phyloP scores from a whole-genome alignment of 495 filamentous ascomycete genomes.

The Bombardia bombarda region DNA sequence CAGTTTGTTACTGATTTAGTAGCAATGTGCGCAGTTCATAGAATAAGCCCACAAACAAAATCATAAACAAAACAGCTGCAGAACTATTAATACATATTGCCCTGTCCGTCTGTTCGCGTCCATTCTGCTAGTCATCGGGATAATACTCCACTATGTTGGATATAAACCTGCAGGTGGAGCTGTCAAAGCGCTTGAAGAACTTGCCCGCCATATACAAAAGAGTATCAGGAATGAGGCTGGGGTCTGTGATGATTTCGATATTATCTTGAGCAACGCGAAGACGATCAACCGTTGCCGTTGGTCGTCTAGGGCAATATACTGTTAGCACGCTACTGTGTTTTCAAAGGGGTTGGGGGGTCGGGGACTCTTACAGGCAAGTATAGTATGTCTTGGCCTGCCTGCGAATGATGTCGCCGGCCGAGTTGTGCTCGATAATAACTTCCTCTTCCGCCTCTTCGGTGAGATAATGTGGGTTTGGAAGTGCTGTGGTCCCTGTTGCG shows the following conservation, averaged over 20 bases:
- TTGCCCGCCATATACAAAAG: constrained; percentile 69
- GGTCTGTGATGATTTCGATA: constrained; percentile 53
- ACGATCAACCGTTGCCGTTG: constrained; percentile 31
- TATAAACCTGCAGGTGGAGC: constrained; percentile 56
- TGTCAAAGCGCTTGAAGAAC: constrained; percentile 85
- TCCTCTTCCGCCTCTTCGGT: constrained; percentile 33
- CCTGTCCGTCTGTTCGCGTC: background rate
- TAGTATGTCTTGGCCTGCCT: constrained; percentile 62
- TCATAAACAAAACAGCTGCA: no score
- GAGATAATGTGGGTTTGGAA: constrained; percentile 27
- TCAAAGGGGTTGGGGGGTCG: constrained; percentile 2
- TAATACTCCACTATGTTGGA: constrained; percentile 83
- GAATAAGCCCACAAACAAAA: no score
- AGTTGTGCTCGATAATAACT: constrained; percentile 47
- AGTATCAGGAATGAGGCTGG: constrained; percentile 31
- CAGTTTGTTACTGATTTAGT: no score
- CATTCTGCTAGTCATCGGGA: constrained; percentile 60
- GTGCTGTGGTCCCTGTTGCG: constrained; percentile 24
- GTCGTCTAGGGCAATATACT: constrained; percentile 7
- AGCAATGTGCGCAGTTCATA: no score
- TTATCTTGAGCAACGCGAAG: constrained; percentile 84
- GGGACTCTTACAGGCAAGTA: constrained; percentile 62
- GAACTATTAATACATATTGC: no score
- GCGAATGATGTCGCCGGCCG: constrained; percentile 32
- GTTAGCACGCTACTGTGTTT: no score